Conservation (phyloP, 345 rosid genomes). For the Pugionium cornutum region DNA sequence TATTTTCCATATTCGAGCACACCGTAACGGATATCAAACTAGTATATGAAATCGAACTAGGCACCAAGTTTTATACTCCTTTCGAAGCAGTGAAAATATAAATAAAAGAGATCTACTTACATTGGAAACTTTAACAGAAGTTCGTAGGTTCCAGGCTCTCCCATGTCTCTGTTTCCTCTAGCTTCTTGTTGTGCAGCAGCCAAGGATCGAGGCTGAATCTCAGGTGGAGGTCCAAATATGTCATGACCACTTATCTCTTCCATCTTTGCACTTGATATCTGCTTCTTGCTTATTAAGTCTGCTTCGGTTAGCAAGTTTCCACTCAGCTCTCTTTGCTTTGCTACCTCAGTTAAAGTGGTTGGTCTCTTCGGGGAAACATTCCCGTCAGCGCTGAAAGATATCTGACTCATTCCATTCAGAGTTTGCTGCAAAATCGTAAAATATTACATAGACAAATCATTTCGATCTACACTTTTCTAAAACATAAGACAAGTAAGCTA, state of each 20-base stretch:
- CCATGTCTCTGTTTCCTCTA: constrained; percentile 61
- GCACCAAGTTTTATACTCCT: too few species aligned
- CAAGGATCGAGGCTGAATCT: constrained; percentile 67
- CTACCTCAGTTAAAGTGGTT: constrained; percentile 67
- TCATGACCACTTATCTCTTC: constrained; percentile 90
- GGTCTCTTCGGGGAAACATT: constrained; percentile 77
- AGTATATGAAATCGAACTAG: too few species aligned
- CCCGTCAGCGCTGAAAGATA: constrained; percentile 73
- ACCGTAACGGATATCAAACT: too few species aligned
- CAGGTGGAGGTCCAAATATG: constrained; percentile 74
- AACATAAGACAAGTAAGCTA: constrained; percentile 25
- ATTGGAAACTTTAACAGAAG: constrained; percentile 73
- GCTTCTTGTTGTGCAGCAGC: constrained; percentile 59
- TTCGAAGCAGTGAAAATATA: not conserved
- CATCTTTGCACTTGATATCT: constrained; percentile 72
- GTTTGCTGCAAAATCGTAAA: constrained; percentile 55
- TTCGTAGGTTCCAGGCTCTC: constrained; percentile 70
- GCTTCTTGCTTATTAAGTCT: constrained; percentile 62
- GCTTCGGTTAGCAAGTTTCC: constrained; percentile 65
- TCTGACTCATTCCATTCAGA: constrained; percentile 73
- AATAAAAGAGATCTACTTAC: constrained; percentile 40
- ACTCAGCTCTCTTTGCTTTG: constrained; percentile 81
- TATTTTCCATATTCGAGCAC: too few species aligned
- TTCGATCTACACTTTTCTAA: not conserved
- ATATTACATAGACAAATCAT: not conserved